Evolutionary conservation across 2,329 filamentous ascomycete species (phyloP).

Genomic region (Bipolaris zeicola): DNA sequence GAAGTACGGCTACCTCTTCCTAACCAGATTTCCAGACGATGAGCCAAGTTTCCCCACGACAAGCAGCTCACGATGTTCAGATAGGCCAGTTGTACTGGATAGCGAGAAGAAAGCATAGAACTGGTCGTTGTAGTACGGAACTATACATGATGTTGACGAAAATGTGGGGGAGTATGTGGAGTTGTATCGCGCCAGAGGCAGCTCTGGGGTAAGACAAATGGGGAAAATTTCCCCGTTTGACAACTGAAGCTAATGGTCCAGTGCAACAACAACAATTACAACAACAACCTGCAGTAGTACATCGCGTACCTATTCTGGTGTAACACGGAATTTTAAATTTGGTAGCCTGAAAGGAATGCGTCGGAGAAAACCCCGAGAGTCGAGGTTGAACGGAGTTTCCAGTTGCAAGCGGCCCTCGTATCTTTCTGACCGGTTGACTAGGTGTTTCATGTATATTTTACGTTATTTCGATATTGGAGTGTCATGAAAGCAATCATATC

Average conservation of each 20-base stretch:
- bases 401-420: not conserved
- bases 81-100: not conserved
- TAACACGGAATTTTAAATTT: not conserved
- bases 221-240: slow-evolving; percentile 31
- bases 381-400: not conserved
- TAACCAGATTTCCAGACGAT: not conserved
- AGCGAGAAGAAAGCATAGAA: not conserved
- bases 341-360: not conserved
- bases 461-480: too few species aligned
- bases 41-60: slow-evolving; percentile 1
- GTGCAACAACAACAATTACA: not conserved
- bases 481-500: too few species aligned
- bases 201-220: slow-evolving; percentile 11
- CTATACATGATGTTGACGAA: slow-evolving; percentile 19
- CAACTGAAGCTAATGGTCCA: slow-evolving; percentile 1
- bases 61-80: not conserved
- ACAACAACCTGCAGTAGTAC: not conserved
- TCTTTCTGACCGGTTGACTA: not conserved
- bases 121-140: slow-evolving; percentile 15
- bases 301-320: not conserved
- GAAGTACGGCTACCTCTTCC: not conserved
- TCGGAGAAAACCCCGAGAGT: not conserved
- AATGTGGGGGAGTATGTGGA: slow-evolving; percentile 25
- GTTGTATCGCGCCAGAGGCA: slow-evolving; percentile 6
- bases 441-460: not conserved